Evolutionary conservation across 768 basidiomycete genomes (phyloP), one percentile per base, ranked within the genome.

Genomic region (Termitomyces sp.): DNA sequence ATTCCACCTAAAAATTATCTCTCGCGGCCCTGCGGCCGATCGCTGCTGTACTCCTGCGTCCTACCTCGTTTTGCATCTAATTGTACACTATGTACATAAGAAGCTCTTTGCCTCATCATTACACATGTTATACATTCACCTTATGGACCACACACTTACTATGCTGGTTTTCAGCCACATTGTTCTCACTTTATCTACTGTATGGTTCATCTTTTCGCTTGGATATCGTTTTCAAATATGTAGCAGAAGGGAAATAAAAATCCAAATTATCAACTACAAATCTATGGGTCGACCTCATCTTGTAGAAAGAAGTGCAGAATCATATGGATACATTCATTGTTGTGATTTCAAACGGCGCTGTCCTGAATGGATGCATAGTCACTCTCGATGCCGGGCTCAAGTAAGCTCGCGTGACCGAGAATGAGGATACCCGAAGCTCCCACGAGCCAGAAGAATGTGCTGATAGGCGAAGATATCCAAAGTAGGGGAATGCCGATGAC

Each of bases 351-450:
- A 37, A 59, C 60, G 73, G 88, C 88, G 34, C 68, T 66, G 46
- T 88, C 89, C 70, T 89, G 81, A n/a, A 93, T 88, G 42, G 74
- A 66, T 3, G 88, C 85, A 63, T 97, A 97, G 69, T 96, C 94
- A 73, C 89, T 91, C 74, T 98, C 96, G 53, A 97, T 82, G 27
- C 96, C 96, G 2, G 95, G 96, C 71, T 98, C 96, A 60, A 98
- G 84, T 60, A 98, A 59, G 55, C 81, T 81, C 2, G 96, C 96
- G 66, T 98, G 96, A 10, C 78, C 84, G 59, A 96, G 76, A 65
- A 98, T 91, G 59, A 96, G 75, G 59, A 95, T 78, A 19, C 83
- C 79, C 1, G 91, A 94, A 1, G 90, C 88, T 19, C 94, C 94
- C 58, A 96, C 86, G 63, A 98, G 79, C 92, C 93, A 96, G 81